Percentiles rank a stretch among this genome's conserved stretches.
phyloP scores from a whole-genome alignment of 495 filamentous ascomycete genomes.

The Neurospora hispaniola region DNA sequence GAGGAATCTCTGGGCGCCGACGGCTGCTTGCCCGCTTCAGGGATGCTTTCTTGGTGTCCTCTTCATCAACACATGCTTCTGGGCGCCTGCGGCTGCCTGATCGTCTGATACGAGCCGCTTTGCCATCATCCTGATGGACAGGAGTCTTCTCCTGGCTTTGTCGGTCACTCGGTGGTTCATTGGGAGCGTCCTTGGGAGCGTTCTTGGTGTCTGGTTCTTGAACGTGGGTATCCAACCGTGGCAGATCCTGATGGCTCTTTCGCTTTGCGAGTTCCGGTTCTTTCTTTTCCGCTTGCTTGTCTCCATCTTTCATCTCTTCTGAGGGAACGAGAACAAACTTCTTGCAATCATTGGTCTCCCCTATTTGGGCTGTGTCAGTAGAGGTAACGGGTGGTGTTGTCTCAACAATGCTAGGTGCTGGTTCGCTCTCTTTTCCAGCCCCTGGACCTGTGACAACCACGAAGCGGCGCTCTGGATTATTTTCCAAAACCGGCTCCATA shows the following conservation, averaged over 20 bases:
- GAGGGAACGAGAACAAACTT: constrained; percentile 21
- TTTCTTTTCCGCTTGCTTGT: constrained; percentile 11
- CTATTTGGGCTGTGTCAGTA: not conserved
- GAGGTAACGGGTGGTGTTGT: not conserved
- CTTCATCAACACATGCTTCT: not conserved
- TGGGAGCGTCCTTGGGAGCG: constrained; percentile 1
- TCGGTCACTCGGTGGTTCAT: constrained; percentile 12
- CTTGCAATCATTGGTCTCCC: constrained; percentile 33
- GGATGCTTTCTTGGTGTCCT: not conserved
- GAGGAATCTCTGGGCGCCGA: not conserved
- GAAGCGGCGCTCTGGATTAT: constrained; percentile 39
- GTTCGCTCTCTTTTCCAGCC: constrained; percentile 7
- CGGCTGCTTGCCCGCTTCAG: not conserved
- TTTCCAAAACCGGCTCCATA: constrained; percentile 28
- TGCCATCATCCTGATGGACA: constrained; percentile 10
- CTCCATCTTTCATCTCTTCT: constrained; percentile 5
- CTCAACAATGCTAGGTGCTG: not conserved
- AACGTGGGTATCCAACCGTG: constrained; percentile 22
- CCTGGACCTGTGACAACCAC: constrained; percentile 28
- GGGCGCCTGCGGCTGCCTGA: constrained; percentile 2
- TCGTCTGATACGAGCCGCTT: not conserved
- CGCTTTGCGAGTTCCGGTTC: constrained; percentile 19
- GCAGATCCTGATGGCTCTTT: constrained; percentile 28
- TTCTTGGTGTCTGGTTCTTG: constrained; percentile 2
- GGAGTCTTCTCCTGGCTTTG: constrained; percentile 14